Evolutionary conservation across 371 early-diverging fungal genomes (phyloP).

Genomic region (Mortierella polycephala): DNA sequence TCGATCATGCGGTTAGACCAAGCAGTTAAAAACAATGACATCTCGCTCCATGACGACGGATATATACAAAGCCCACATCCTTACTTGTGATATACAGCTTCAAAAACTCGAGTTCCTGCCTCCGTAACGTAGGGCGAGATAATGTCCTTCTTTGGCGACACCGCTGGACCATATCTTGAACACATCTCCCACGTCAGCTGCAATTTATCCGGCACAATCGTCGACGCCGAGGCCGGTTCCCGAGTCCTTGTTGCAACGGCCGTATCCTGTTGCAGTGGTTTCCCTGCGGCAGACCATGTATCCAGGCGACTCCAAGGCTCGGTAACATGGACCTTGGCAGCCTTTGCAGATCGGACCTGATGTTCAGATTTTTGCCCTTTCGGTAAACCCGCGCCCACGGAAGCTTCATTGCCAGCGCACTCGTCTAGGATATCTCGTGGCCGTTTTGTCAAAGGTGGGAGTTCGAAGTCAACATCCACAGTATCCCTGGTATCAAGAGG

Average conservation of each 20-base stretch:
- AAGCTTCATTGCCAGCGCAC: background rate
- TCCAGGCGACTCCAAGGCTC: background rate
- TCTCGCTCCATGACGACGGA: no score
- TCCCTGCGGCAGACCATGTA: constrained; percentile 36
- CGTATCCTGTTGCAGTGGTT: constrained; percentile 8
- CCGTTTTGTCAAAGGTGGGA: constrained; percentile 30
- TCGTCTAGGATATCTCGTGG: constrained; percentile 42
- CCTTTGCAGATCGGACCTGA: background rate
- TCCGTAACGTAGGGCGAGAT: constrained; percentile 61
- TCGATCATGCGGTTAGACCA: background rate
- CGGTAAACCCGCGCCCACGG: no score
- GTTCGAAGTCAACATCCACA: constrained; percentile 16
- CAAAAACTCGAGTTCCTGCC: constrained; percentile 43
- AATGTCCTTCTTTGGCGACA: constrained; percentile 10
- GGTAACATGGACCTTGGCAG: background rate
- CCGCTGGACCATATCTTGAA: constrained; percentile 13
- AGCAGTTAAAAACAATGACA: background rate
- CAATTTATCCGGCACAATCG: constrained; percentile 1
- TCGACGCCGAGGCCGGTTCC: background rate
- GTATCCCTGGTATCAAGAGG: constrained; percentile 3
- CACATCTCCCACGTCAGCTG: constrained; percentile 31
- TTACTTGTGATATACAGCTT: constrained; percentile 54
- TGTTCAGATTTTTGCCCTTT: background rate
- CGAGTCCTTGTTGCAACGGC: background rate
- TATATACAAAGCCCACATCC: background rate